A percentile compares a stretch with the other conserved stretches of the same genome.
phyloP scores from a whole-genome alignment of 805 yeast species.

The Sugiyamaella mastotermitis region DNA sequence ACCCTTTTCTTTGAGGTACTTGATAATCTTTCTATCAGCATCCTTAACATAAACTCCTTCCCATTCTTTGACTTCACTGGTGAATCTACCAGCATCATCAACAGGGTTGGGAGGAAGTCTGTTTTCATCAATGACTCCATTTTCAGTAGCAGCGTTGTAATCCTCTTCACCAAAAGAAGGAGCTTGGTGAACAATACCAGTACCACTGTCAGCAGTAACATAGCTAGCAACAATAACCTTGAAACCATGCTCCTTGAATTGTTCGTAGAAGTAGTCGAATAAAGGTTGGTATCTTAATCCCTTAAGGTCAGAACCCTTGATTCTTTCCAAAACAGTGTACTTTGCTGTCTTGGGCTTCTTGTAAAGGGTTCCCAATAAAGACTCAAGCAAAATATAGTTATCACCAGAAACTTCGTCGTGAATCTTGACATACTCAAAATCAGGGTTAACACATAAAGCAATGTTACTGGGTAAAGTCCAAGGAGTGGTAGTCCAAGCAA shows the following conservation, averaged over 20 bases:
- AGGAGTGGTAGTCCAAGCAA: conserved; percentile 99
- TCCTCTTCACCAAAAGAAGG: conserved; percentile 99
- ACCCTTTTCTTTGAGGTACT: conserved; percentile 71
- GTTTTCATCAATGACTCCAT: conserved; percentile 68
- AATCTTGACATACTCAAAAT: conserved; percentile 86
- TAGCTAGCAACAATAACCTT: conserved; percentile 75
- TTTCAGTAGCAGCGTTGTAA: conserved; percentile 71
- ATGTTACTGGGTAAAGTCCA: conserved; percentile 98
- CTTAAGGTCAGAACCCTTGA: conserved; percentile 71
- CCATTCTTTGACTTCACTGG: conserved; percentile 65
- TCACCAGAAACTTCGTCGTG: conserved; percentile 80
- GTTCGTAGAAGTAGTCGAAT: conserved; percentile 72
- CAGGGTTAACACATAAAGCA: conserved; percentile 87
- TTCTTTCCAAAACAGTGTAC: conserved; percentile 71
- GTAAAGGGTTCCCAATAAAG: conserved; percentile 75
- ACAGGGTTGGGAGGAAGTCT: conserved; percentile 86
- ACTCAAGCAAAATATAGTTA: conserved; percentile 78
- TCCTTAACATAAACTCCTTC: conserved; percentile 87
- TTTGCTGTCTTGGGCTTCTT: conserved; percentile 92
- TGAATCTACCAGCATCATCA: conserved; percentile 87
- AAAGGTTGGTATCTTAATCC: conserved; percentile 80
- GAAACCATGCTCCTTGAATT: conserved; percentile 69
- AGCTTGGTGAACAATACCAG: conserved; percentile 97
- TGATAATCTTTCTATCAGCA: conserved; percentile 89
- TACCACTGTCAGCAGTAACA: conserved; percentile 93